Evolutionary conservation across 208 protist genomes (phyloP), one percentile per base, ranked within the genome.

Genomic region (Wallacemonas sp.): DNA sequence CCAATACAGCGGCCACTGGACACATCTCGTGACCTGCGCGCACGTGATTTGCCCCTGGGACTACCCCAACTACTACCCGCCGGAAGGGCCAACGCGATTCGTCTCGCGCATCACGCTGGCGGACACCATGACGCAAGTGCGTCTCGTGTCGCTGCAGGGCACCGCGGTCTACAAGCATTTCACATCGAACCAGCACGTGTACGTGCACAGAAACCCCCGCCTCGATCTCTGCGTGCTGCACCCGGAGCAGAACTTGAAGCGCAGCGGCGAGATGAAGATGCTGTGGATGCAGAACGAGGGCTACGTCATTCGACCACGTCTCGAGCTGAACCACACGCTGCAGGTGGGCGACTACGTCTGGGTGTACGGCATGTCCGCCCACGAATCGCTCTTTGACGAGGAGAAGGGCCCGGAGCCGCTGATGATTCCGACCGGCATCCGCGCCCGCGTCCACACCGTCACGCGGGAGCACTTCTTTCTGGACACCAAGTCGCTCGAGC

Each of bases 251-350:
- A 92, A 92, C 71, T 58, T 96, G 39, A 92, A 91, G 72, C 83
- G 87, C 36, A 90, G 82, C 56, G 87, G 90, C 11, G 87, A 96
- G 64, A 94, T 96, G 90, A 93, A 94, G 70, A 93, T 96, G 87
- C 61, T 96, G 81, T 94, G 88, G 87, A 90, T 94, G 86, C 90
- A 96, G 71, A 96, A 96, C 72, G 88, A 96, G 56, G 90, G 90
- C 27, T 84, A 91, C 67, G 70, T 94, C 41, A 77, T 86, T 19
- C 81, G 88, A 11, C 90, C 90, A 8, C 80, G 90, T 2, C 70
- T 96, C 0, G 90, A 96, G 72, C 61, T 96, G 5, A 79, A 81
- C n/a, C 76, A 90, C 33, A 57, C 49, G 43, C 63, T 96, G 19
- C 32, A 79, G 46, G 85, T 92, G 0, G 90, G 90, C 36, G 90